Evolutionary conservation across 345 rosid genomes (phyloP), one percentile per base, ranked within the genome.

Genomic region (Sonneratia alba): DNA sequence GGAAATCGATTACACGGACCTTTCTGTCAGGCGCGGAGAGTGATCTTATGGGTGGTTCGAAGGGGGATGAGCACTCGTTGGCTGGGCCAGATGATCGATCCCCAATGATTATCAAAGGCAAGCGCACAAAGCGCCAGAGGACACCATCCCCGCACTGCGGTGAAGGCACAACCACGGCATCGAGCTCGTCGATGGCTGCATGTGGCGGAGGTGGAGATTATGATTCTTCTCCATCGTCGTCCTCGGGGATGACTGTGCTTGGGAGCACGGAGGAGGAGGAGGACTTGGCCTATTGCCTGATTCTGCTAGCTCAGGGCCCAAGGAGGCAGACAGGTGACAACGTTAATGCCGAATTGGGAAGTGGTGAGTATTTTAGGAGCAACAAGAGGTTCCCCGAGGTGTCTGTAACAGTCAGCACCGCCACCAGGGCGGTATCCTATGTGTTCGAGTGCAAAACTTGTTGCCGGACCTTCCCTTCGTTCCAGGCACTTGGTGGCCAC

Each of bases 401-500:
- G 48, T 70, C 70, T 8, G 70, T 76, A 62, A 51, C 76, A 71
- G 66, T 24, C 22, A 51, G 9, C 14, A 15, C 70, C 0, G 55
- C 73, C 2, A 82, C 53, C 78, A 82, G 80, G 82, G 78, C 85
- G 12, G 85, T 85, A 7, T 83, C 87, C 76, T 86, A 79, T 42
- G 91, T 87, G 6, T 90, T 90, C 70, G 96, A 95, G 83, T 95
- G 99, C 79, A 92, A 90, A 76, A 88, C 98, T 19, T 95, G 99
- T 66, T 84, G 84, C 78, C 84, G 99, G 24, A 82, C 83, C 21
- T 95, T 95, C 74, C 85, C 94, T 21, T 95, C 99, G 14, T 92
- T 95, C 70, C 99, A 95, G 81, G 98, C 99, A 14, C 81, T 95
- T 3, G 99, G 99, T 6, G 99, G 99, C 9, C 99, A 95, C 81